Percentiles rank a stretch among this genome's conserved stretches.
These are phyloP conservation scores for Starmerella asiatica DNA, from an alignment of 805 yeast genomes.

Conservation along the genomic window DNA sequence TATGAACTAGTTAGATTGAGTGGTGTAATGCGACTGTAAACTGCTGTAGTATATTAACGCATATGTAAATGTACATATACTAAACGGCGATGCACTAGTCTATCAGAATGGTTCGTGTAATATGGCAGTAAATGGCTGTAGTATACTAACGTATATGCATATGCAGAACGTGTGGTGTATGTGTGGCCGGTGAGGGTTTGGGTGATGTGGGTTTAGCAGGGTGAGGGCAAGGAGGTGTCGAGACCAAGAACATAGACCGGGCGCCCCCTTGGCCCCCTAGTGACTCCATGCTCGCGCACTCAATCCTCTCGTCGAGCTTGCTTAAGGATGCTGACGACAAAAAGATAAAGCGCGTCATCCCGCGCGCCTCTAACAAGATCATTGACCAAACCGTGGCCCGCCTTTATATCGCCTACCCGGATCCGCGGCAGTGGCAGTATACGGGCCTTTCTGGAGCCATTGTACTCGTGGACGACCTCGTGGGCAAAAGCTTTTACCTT, in stretches of 20 bases:
- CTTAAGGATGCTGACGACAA: constrained; percentile 56
- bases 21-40: too few relatives aligned
- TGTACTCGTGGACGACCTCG: constrained; percentile 76
- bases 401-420: constrained; percentile 80
- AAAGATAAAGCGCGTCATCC: constrained; percentile 74
- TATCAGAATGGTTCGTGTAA: too few relatives aligned
- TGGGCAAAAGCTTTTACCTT: constrained; percentile 85
- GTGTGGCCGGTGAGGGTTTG: too few relatives aligned
- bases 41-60: background rate
- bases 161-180: background rate
- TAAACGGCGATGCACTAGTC: too few relatives aligned
- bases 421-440: constrained; percentile 63
- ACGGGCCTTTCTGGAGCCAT: constrained; percentile 87
- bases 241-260: too few relatives aligned
- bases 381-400: constrained; percentile 84
- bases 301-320: constrained; percentile 16
- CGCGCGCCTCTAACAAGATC: constrained; percentile 75
- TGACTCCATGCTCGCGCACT: constrained; percentile 16
- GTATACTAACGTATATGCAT: background rate
- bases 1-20: too few relatives aligned
- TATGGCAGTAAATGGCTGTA: too few relatives aligned
- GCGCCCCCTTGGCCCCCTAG: too few relatives aligned
- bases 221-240: too few relatives aligned
- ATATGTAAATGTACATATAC: background rate
- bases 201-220: too few relatives aligned